These are phyloP conservation scores for Tetracladium maxilliforme DNA, from an alignment of 2,329 filamentous ascomycete genomes.

Conservation along the genomic window DNA sequence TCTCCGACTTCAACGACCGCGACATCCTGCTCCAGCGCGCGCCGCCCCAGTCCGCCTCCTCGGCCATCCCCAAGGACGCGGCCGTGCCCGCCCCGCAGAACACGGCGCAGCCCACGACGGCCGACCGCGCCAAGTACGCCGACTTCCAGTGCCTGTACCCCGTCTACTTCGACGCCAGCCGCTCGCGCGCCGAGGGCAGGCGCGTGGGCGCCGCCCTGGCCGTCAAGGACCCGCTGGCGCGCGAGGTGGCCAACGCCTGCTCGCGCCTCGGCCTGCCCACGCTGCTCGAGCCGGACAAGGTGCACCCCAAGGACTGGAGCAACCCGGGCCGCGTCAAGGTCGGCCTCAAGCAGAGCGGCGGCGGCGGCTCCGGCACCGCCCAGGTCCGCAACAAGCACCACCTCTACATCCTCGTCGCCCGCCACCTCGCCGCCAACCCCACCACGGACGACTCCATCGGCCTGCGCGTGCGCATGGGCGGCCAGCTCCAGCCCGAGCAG, in stretches of 20 bases:
- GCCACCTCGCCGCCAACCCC: constrained; percentile 64
- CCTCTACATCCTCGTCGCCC: constrained; percentile 66
- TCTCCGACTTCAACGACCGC: constrained; percentile 43
- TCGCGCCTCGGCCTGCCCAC: constrained; percentile 54
- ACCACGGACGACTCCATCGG: constrained; percentile 60
- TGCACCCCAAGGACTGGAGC: constrained; percentile 92
- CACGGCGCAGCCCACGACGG: constrained; percentile 15
- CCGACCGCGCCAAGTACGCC: constrained; percentile 46
- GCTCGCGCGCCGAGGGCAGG: constrained; percentile 64
- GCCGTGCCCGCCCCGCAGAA: constrained; percentile 7
- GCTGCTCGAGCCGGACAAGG: constrained; percentile 81
- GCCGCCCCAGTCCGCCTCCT: constrained; percentile 13
- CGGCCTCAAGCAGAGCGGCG: constrained; percentile 41
- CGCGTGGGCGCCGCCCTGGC: constrained; percentile 61
- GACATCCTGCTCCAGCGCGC: constrained; percentile 12
- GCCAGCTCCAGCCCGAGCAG: constrained; percentile 45
- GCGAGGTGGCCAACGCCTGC: constrained; percentile 80
- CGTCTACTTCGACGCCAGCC: constrained; percentile 76
- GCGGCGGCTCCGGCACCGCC: constrained; percentile 9
- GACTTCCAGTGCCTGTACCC: constrained; percentile 86
- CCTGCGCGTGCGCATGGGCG: constrained; percentile 57
- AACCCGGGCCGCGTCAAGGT: constrained; percentile 88
- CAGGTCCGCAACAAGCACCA: no score
- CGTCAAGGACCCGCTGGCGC: constrained; percentile 72
- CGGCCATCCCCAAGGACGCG: constrained; percentile 10